Percentiles rank a stretch among this genome's conserved stretches.
Conservation (phyloP, 2,329 filamentous ascomycete species). For the Colletotrichum falcatum region DNA sequence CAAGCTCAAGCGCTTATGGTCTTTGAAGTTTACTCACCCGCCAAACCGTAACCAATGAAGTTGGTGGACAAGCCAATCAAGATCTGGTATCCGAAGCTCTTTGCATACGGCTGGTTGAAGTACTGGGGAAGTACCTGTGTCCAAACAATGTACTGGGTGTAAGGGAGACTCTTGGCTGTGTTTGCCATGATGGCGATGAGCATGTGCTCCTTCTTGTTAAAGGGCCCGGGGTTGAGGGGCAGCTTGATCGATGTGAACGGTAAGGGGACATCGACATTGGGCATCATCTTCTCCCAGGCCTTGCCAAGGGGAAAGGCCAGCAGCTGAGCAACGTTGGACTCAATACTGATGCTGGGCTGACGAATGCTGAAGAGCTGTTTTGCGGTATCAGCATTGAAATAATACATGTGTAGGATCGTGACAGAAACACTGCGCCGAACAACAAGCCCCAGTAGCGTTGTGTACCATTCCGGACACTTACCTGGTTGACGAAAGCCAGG, state of each 20-base stretch:
- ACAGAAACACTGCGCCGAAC: not conserved
- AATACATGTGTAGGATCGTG: no score
- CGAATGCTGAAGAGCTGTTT: slow-evolving; percentile 65
- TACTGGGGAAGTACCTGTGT: slow-evolving; percentile 60
- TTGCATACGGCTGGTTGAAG: slow-evolving; percentile 64
- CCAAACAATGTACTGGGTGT: slow-evolving; percentile 63
- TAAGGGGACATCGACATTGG: slow-evolving; percentile 60
- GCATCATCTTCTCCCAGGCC: slow-evolving; percentile 62
- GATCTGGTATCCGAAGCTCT: slow-evolving; percentile 62
- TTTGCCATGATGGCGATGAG: slow-evolving; percentile 72
- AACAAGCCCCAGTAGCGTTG: not conserved
- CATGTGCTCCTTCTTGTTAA: slow-evolving; percentile 71
- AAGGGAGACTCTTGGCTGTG: slow-evolving; percentile 57
- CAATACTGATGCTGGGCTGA: slow-evolving; percentile 65
- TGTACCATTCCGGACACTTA: not conserved
- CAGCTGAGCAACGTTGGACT: slow-evolving; percentile 67
- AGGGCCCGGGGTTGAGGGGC: slow-evolving; percentile 66
- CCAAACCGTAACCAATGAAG: slow-evolving; percentile 67
- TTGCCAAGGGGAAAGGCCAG: slow-evolving; percentile 67
- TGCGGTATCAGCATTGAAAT: not conserved
- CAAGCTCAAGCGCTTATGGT: no score
- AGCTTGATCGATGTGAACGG: slow-evolving; percentile 55
- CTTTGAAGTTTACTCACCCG: slow-evolving; percentile 50
- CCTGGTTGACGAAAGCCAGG: slow-evolving; percentile 65
- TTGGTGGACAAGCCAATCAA: slow-evolving; percentile 63